phyloP scores from a whole-genome alignment of 805 yeast genomes.

The Kodamaea laetipori region DNA sequence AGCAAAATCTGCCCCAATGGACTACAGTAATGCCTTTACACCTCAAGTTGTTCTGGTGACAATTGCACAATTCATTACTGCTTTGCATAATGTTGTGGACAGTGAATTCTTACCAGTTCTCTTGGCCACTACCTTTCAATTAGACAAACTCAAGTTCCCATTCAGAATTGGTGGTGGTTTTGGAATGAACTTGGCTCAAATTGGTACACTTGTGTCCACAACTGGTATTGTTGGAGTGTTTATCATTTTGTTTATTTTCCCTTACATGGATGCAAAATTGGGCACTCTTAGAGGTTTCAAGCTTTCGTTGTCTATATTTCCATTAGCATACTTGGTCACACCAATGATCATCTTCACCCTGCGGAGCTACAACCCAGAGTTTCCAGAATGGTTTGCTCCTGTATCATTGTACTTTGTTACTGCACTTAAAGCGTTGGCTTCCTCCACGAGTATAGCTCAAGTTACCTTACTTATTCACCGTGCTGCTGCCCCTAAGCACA shows the following conservation, averaged over 20 bases:
- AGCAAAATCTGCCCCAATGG: neutral
- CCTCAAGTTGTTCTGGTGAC: slow-evolving; percentile 34
- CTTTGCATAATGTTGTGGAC: slow-evolving; percentile 36
- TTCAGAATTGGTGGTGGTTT: slow-evolving; percentile 40
- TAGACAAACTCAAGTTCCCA: slow-evolving; percentile 32
- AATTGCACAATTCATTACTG: slow-evolving; percentile 33
- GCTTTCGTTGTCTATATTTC: slow-evolving; percentile 33
- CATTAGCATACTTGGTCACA: slow-evolving; percentile 31
- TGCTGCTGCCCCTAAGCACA: slow-evolving; percentile 35
- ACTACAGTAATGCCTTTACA: slow-evolving; percentile 25
- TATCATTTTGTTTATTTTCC: slow-evolving; percentile 33
- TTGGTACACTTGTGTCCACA: slow-evolving; percentile 37
- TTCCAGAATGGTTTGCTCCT: slow-evolving; percentile 35
- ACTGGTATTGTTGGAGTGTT: slow-evolving; percentile 41
- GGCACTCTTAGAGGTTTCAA: slow-evolving; percentile 36
- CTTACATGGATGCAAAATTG: slow-evolving; percentile 33
- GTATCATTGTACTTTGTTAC: slow-evolving; percentile 30
- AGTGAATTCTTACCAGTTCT: slow-evolving; percentile 41
- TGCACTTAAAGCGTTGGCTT: slow-evolving; percentile 34
- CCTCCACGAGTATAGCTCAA: slow-evolving; percentile 40
- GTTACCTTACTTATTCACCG: slow-evolving; percentile 37
- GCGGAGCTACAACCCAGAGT: slow-evolving; percentile 24
- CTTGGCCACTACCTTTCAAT: slow-evolving; percentile 32
- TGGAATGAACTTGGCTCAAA: slow-evolving; percentile 32
- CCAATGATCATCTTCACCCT: slow-evolving; percentile 38